A percentile compares a stretch with the other conserved stretches of the same genome.
These are phyloP conservation scores for Onygenales sp. DNA, from an alignment of 2,329 filamentous ascomycete genomes.

Conservation along the genomic window DNA sequence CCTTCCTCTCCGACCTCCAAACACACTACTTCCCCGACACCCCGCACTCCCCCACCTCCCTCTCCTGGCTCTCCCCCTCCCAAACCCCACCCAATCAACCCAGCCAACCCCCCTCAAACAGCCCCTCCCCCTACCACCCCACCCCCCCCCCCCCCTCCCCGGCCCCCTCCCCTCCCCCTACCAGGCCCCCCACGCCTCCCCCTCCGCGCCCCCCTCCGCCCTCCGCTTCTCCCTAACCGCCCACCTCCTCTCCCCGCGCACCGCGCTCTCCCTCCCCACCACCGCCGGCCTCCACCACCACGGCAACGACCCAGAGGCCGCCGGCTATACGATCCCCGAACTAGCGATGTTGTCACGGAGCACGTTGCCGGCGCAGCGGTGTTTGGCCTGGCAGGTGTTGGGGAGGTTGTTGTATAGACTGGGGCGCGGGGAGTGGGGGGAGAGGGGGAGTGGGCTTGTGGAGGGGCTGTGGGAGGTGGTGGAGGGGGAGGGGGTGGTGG, in stretches of 20 bases:
- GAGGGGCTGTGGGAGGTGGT: conserved; percentile 76
- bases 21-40: conserved; percentile 88
- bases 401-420: conserved; percentile 77
- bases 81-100: conserved; percentile 48
- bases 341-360: conserved; percentile 72
- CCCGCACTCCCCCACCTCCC: conserved; percentile 70
- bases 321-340: conserved; percentile 87
- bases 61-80: conserved; percentile 82
- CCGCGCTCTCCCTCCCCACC: conserved; percentile 63
- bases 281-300: conserved; percentile 86
- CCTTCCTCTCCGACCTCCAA: conserved; percentile 78
- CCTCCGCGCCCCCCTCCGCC: conserved; percentile 56
- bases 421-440: conserved; percentile 61
- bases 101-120: conserved; percentile 14
- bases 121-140: conserved; percentile 69
- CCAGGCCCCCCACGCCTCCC: too few relatives aligned
- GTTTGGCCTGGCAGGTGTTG: conserved; percentile 83
- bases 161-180: too few relatives aligned
- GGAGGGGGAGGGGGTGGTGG: conserved; percentile 65
- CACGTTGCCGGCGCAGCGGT: conserved; percentile 75
- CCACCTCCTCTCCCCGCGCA: conserved; percentile 64
- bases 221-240: conserved; percentile 87
- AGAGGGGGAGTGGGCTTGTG: conserved; percentile 53
- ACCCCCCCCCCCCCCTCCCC: too few relatives aligned
- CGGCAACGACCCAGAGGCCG: conserved; percentile 81